Base-by-base conservation (phyloP, 2,329 filamentous ascomycete genomes). In the Ophiostoma pallidulum region DNA sequence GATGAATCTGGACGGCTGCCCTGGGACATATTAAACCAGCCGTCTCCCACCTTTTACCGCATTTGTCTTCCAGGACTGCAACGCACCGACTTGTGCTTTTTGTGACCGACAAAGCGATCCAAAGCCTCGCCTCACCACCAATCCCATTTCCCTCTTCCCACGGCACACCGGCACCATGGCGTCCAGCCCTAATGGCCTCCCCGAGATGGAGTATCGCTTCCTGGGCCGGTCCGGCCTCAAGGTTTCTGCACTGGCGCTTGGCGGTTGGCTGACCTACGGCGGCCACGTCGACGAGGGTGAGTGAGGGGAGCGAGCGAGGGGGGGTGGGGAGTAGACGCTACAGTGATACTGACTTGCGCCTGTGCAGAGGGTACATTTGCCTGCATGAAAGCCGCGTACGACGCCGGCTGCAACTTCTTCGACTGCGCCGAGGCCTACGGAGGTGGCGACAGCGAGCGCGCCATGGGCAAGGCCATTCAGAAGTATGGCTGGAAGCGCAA, bases 391-490 rank as follows among this genome's bases (percentile, higher is more conserved):
- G 70, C 73, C 37, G 78, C 78, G 2, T 80, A 76, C 53, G 74
- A 80, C 51, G 61, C 66, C 41, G 78, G 78, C 2, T 67, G 81
- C 60, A 81, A 81, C 64, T 80, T 80, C 60, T 81, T 81, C 54
- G 78, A 81, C 57, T 75, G 69, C 10, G 78, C 78, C 2, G 78
- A 81, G 60, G 36, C 22, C 53, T 82, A 80, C 58, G 70, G 74
- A 40, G 76, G 69, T 26, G 80, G 80, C 44, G 68, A 81, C 57
- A 78, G 75, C 29, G 80, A 84, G 61, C 66, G 79, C 49, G 77
- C 77, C 51, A 82, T 80, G 72, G 78, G 78, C 26, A 64, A 73
- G 54, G 76, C 76, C n/a, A 74, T 82, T 56, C 74, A 73, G 63
- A 71, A 77, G 51, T 77, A 72, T 49, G 71, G 68, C 40, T 82